Evolutionary conservation across 768 basidiomycete genomes (phyloP), one percentile per base, ranked within the genome.

Genomic region (Kwoniella bestiolae): DNA sequence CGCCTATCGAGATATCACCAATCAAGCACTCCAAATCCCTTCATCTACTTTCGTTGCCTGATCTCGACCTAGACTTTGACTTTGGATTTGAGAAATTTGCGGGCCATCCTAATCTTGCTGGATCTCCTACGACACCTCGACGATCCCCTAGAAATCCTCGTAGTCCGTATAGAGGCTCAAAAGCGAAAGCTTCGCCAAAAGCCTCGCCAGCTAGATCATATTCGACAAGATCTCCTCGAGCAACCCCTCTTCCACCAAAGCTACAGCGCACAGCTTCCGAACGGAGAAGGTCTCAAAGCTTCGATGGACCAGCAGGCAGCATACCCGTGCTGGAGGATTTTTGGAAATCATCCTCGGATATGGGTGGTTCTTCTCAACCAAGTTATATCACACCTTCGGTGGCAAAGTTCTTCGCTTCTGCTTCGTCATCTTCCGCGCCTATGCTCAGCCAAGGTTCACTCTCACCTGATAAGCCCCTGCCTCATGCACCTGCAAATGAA

Each of bases 11-110:
- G 16, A 29, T 63, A 32, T 58, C 66, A 11, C 60, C 66, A 5
- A 49, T 79, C 38, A 69, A 66, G 25, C 71, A 75, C 0, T 71
- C 76, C 3, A 68, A 63, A 56, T 76, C 78, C 0, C 65, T 81
- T 2, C 80, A 79, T 66, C 63, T 81, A 5, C 72, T 78, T 16
- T 61, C 72, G 11, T 58, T 79, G n/a, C 80, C 80, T 1, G 73
- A 77, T n/a, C 63, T 81, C 14, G 77, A 81, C 60, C 65, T 79
- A 21, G 72, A 72, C 16, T 72, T 81, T 23, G 74, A 72, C 35
- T 62, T 75, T 7, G 65, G 74, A 1, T 79, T 80, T 47, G 79
- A 79, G 44, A 62, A 61, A 8, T 60, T 72, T 34, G 26, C 16
- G 9, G 52, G n/a, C 16, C 29, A 26, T 34, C 28, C 52, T 35